These are phyloP conservation scores for Tremella fuciformis DNA, from an alignment of 768 basidiomycete genomes.

Conservation along the genomic window DNA sequence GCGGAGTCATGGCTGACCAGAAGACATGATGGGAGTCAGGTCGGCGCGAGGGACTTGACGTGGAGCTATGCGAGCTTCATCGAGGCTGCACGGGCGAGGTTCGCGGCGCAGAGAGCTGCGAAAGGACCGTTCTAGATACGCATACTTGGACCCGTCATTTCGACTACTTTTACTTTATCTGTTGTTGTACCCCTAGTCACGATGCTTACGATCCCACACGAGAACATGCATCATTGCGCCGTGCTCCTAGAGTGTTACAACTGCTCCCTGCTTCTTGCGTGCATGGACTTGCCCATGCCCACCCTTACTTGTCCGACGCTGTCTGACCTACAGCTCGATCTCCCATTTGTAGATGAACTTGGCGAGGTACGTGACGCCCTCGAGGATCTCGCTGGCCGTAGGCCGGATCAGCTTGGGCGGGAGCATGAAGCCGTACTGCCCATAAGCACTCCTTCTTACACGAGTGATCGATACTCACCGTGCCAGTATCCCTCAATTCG, in stretches of 20 bases:
- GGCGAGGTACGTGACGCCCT: conserved; percentile 65
- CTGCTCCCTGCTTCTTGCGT: no score
- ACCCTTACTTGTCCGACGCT: no score
- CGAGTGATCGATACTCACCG: conserved; percentile 55
- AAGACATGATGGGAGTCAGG: conserved; percentile 25
- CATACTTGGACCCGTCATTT: no score
- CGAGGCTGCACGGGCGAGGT: conserved; percentile 25
- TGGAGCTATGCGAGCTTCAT: conserved; percentile 45
- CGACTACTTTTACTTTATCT: no score
- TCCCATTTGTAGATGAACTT: conserved; percentile 61
- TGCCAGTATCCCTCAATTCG: conserved; percentile 69
- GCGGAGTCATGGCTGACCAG: not conserved
- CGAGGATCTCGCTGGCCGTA: conserved; percentile 71
- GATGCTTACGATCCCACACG: not conserved
- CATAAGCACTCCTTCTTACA: not conserved
- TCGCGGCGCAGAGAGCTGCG: no score
- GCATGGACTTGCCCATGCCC: no score
- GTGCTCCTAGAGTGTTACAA: no score
- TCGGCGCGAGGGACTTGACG: conserved; percentile 44
- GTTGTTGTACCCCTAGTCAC: not conserved
- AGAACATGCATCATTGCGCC: no score
- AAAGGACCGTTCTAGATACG: no score
- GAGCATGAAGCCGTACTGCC: conserved; percentile 71
- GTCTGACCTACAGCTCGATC: conserved; percentile 12
- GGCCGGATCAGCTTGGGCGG: conserved; percentile 71